Percentiles rank a stretch among this genome's conserved stretches.
These are phyloP conservation scores for Nigrospora oryzae DNA, from an alignment of 2,329 filamentous ascomycete genomes.

Conservation along the genomic window DNA sequence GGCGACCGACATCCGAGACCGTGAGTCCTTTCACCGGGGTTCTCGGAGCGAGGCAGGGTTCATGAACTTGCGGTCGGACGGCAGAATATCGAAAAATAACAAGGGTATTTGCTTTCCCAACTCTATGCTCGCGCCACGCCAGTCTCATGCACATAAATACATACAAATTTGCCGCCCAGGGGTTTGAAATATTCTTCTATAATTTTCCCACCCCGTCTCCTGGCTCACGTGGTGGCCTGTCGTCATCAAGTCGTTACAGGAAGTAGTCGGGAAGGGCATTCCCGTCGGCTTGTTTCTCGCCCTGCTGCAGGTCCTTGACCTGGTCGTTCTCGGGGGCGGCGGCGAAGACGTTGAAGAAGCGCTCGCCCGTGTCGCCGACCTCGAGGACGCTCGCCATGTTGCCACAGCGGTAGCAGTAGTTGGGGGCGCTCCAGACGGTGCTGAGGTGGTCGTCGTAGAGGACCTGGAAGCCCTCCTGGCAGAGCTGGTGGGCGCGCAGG, in stretches of 20 bases:
- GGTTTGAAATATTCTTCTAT: too few relatives aligned
- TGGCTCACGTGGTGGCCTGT: too few relatives aligned
- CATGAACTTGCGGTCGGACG: too few relatives aligned
- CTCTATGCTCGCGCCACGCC: too few relatives aligned
- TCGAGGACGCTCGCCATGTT: conserved; percentile 97
- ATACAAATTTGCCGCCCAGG: too few relatives aligned
- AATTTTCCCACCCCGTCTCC: too few relatives aligned
- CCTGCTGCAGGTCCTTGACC: conserved; percentile 76
- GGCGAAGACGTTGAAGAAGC: conserved; percentile 97
- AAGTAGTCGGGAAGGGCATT: conserved; percentile 64
- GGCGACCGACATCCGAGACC: too few relatives aligned
- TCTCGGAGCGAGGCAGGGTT: too few relatives aligned
- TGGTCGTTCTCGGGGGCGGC: conserved; percentile 92
- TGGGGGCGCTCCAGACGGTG: conserved; percentile 97
- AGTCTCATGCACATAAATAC: too few relatives aligned
- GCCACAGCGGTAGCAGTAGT: conserved; percentile 91
- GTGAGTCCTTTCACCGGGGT: too few relatives aligned
- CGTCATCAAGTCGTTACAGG: conserved; percentile 33
- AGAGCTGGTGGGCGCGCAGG: conserved; percentile 93
- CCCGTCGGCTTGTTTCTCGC: conserved; percentile 61
- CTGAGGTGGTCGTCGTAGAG: conserved; percentile 90
- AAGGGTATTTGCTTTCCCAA: too few relatives aligned
- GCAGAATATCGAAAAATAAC: too few relatives aligned
- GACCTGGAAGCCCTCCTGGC: conserved; percentile 95
- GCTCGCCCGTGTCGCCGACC: conserved; percentile 84